Conservation (phyloP, 2,329 filamentous ascomycete genomes). For the Fusarium sp. region DNA sequence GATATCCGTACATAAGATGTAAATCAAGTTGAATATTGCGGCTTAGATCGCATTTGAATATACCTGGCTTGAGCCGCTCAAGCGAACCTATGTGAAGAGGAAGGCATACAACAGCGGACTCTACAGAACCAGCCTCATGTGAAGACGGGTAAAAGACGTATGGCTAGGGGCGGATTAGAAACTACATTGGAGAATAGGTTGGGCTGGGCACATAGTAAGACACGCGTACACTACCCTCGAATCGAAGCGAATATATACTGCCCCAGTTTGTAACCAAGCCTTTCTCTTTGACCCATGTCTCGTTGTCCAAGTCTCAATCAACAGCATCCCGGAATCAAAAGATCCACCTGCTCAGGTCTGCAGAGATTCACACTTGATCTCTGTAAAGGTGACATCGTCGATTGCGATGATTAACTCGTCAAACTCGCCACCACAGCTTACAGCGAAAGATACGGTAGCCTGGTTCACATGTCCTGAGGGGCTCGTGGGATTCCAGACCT, state of each 20-base stretch:
- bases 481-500: not conserved
- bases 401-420: not conserved
- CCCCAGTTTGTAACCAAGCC: not conserved
- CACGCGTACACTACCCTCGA: not conserved
- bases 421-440: not conserved
- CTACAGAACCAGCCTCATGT: not conserved
- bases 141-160: not conserved
- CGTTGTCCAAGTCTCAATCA: not conserved
- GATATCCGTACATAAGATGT: not conserved
- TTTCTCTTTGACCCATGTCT: not conserved
- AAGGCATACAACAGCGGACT: not conserved
- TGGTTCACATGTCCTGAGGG: not conserved
- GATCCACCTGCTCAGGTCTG: not conserved
- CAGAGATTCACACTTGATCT: not conserved
- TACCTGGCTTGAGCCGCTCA: too few species aligned
- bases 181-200: not conserved
- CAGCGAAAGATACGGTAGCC: not conserved
- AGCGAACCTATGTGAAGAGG: too few species aligned
- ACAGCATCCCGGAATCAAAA: not conserved
- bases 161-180: not conserved
- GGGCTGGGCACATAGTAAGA: too few species aligned
- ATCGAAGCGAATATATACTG: not conserved
- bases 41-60: not conserved
- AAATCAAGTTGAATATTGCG: not conserved
- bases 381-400: not conserved